These are phyloP conservation scores for Niebla homalea DNA, from an alignment of 495 filamentous ascomycete species.

Conservation along the genomic window DNA sequence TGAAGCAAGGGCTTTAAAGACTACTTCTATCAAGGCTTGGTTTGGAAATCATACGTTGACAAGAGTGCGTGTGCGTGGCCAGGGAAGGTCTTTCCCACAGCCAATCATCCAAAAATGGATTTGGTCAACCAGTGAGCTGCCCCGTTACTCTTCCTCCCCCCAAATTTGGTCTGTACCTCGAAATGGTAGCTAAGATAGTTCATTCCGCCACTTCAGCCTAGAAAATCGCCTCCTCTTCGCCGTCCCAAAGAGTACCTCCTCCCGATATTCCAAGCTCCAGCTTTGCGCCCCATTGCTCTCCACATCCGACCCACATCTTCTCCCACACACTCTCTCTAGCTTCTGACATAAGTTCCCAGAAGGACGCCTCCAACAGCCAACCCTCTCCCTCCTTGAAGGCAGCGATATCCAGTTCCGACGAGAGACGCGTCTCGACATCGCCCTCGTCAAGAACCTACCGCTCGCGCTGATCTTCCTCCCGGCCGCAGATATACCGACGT, in stretches of 20 bases:
- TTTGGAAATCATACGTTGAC: too few relatives aligned
- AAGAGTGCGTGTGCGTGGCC: too few relatives aligned
- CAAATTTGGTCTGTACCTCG: not conserved
- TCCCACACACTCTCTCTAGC: not conserved
- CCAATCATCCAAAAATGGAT: not conserved
- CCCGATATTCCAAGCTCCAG: conserved; percentile 11
- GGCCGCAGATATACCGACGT: conserved; percentile 90
- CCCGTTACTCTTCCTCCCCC: not conserved
- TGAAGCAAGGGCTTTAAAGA: too few relatives aligned
- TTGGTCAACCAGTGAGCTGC: not conserved
- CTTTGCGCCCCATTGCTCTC: conserved; percentile 1
- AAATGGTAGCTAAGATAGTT: conserved; percentile 2
- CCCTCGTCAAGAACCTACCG: conserved; percentile 85
- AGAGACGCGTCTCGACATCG: conserved; percentile 88
- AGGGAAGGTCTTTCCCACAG: too few relatives aligned
- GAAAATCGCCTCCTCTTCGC: conserved; percentile 91
- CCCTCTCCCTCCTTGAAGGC: conserved; percentile 79
- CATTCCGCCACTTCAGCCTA: conserved; percentile 51
- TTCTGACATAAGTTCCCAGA: conserved; percentile 37
- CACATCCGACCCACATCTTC: not conserved
- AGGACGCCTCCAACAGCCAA: conserved; percentile 75
- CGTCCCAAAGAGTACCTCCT: conserved; percentile 76
- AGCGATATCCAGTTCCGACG: conserved; percentile 92
- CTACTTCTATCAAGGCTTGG: too few relatives aligned
- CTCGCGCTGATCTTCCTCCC: conserved; percentile 96